Evolutionary conservation across 2,329 filamentous ascomycete genomes (phyloP).

Genomic region (Beauveria pseudobassiana): DNA sequence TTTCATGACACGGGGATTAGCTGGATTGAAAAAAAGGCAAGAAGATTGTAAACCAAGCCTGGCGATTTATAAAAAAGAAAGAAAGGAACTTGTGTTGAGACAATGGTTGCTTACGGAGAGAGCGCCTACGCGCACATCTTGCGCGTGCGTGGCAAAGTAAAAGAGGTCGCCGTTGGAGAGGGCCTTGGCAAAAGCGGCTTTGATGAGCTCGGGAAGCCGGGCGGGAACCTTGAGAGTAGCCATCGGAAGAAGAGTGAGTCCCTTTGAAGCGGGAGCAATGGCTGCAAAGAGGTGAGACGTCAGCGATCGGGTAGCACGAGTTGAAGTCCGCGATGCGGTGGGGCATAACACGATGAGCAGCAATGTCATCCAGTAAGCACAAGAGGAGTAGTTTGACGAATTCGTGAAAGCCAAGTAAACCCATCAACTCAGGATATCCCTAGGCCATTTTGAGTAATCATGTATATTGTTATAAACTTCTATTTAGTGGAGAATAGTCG

Average conservation of each 20-base stretch:
- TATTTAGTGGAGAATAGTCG: background rate
- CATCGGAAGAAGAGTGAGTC: conserved; percentile 22
- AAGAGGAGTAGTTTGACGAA: background rate
- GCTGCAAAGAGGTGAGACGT: background rate
- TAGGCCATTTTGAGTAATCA: background rate
- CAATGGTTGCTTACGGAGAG: conserved; percentile 31
- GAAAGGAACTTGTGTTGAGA: background rate
- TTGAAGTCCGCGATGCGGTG: background rate
- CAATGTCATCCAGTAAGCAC: no score
- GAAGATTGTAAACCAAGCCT: no score
- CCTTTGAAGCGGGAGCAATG: background rate
- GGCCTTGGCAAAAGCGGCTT: conserved; percentile 40
- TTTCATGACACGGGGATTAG: background rate
- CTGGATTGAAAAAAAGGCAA: no score
- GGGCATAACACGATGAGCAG: background rate
- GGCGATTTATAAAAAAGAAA: no score
- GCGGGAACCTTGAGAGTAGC: conserved; percentile 32
- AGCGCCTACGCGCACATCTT: conserved; percentile 35
- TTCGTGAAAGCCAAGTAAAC: background rate
- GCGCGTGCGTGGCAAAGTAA: conserved; percentile 48
- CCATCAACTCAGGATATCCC: no score
- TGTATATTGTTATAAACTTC: background rate
- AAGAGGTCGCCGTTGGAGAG: conserved; percentile 39
- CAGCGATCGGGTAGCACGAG: background rate
- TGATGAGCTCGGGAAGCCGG: conserved; percentile 45